Conservation (phyloP, 495 filamentous ascomycete genomes). For the Peziza echinospora region DNA sequence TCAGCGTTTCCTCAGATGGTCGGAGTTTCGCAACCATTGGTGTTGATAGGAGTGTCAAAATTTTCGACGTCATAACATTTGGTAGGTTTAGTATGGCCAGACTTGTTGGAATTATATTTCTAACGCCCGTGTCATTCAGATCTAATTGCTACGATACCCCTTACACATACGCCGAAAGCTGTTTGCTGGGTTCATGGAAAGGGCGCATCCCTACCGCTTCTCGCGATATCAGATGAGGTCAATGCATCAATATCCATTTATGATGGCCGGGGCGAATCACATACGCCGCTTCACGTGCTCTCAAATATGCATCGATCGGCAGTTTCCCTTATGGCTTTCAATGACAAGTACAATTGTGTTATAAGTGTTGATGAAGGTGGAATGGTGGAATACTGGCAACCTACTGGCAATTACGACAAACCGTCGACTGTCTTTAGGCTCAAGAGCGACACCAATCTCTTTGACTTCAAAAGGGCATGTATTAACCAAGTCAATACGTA, state of each 20-base stretch:
- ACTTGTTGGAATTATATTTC: conserved; percentile 5
- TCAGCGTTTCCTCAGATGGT: conserved; percentile 70
- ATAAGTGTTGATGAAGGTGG: conserved; percentile 73
- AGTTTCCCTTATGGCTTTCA: conserved; percentile 70
- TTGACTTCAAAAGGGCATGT: conserved; percentile 98
- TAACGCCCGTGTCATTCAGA: conserved; percentile 27
- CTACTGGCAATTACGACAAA: conserved; percentile 62
- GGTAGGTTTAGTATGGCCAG: conserved; percentile 25
- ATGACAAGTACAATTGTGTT: conserved; percentile 71
- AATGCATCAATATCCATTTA: conserved; percentile 56
- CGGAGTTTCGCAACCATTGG: conserved; percentile 85
- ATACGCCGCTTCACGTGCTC: conserved; percentile 47
- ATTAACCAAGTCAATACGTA: conserved; percentile 7
- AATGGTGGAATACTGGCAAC: conserved; percentile 94
- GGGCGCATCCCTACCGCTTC: conserved; percentile 64
- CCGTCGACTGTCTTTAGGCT: conserved; percentile 76
- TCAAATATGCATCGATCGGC: conserved; percentile 53
- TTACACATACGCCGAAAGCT: conserved; percentile 52
- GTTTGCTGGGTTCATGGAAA: conserved; percentile 86
- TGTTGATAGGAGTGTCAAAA: conserved; percentile 67
- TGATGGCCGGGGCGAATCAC: conserved; percentile 67
- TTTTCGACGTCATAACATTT: conserved; percentile 92
- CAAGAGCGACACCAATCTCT: conserved; percentile 81
- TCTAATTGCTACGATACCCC: conserved; percentile 53
- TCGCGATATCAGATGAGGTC: conserved; percentile 71